A percentile compares a stretch with the other conserved stretches of the same genome.
Conservation (phyloP, 2,329 filamentous ascomycete species). For the Paecilomyces sp. region DNA sequence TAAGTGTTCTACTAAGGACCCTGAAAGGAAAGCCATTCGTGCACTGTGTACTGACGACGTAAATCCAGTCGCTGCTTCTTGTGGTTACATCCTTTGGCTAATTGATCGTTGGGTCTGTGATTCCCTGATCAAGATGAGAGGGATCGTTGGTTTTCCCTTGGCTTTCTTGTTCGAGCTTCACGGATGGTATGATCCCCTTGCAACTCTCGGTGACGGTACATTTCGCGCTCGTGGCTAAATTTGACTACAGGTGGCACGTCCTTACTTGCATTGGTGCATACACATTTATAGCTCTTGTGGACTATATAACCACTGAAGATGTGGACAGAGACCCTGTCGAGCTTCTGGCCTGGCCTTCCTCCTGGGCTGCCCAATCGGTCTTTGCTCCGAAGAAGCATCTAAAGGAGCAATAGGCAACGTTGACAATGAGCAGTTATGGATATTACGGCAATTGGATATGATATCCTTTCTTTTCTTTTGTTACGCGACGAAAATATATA, state of each 20-base stretch:
- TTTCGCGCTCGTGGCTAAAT: neutral
- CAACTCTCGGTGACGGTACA: neutral
- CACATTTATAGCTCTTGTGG: constrained; percentile 31
- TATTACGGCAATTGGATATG: neutral
- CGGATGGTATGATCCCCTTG: constrained; percentile 29
- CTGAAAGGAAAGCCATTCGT: neutral
- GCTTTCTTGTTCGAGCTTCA: constrained; percentile 37
- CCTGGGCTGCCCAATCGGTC: neutral
- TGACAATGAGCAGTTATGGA: neutral
- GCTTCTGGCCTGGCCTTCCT: constrained; percentile 27
- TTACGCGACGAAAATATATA: neutral
- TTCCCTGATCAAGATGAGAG: constrained; percentile 17
- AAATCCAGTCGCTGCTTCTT: constrained; percentile 23
- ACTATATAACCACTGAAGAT: constrained; percentile 28
- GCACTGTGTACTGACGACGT: neutral
- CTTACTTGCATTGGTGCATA: constrained; percentile 38
- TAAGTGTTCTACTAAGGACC: constrained; percentile 7
- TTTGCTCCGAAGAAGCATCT: neutral
- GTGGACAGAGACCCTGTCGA: constrained; percentile 19
- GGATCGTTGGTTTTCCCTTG: constrained; percentile 25
- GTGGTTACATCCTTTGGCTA: constrained; percentile 36
- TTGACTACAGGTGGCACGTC: constrained; percentile 32
- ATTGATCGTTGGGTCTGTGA: constrained; percentile 31
- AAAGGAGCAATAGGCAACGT: neutral
- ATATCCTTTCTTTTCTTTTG: neutral